Base-by-base conservation (phyloP, 257 asterid species). In the Schizonepeta tenuifolia region DNA sequence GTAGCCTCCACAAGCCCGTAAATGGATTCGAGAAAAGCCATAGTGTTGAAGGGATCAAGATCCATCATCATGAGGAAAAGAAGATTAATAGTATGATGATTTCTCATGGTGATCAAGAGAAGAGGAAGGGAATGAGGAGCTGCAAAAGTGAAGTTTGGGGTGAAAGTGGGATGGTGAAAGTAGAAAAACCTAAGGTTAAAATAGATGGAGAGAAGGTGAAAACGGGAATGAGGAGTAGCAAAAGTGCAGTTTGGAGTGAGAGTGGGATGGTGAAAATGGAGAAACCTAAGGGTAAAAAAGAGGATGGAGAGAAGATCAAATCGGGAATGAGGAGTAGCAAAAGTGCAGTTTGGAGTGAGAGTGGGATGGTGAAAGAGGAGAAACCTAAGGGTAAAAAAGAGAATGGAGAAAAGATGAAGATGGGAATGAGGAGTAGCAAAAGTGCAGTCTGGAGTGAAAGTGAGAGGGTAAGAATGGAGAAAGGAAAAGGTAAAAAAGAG, bases 101-200 rank as follows among this genome's bases (percentile, higher is more conserved):
- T 7, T 56, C 64, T 33, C 73, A 28, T 53, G 41, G 40, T 64
- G 57, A 77, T 38, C 43, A 38, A 15, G 57, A 70, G 21, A 59
- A 71, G 77, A 75, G 54, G 33, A 51, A 49, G 51, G 81, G 73
- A 8, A 53, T 82, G 77, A 78, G 83, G 73, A 47, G 43, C 15
- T 26, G 73, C 67, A 82, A 75, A 38, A 79, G 84, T 66, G 77
- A 77, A 38, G 70, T 77, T 56, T 77, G 77, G 81, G 74, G 66
- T 40, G 82, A 73, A 70, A 55, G 68, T 38, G 82, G 71, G 77
- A 74, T 55, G 63, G 51, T 15, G 54, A 60, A 74, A 49, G 44
- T 13, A 22, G 76, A 63, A 1, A 26, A 31, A 43, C 1, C 15
- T 18, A 66, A 38, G 69, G 65, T 21, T 20, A 51, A 51, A 50